Evolutionary conservation across 2,329 filamentous ascomycete species (phyloP), one percentile per base, ranked within the genome.

Genomic region (Mollisiaceae sp.): DNA sequence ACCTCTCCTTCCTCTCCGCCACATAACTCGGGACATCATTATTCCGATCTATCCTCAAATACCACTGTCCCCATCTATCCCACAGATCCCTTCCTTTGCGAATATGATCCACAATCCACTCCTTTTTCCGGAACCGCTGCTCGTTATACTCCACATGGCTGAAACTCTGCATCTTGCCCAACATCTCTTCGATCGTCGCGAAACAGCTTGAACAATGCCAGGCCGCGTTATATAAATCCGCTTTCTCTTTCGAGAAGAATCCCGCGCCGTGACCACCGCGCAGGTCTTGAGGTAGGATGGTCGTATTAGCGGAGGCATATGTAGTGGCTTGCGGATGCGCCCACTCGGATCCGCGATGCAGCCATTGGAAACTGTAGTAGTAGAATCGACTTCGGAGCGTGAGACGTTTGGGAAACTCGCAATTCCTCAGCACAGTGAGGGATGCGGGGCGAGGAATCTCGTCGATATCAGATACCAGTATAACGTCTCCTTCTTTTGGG

Each of bases 161-260:
- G 69, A 82, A 83, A 60, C 75, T 75, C 12, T 73, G 70, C 75
- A 81, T 78, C 72, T 81, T 82, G 14, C 72, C 74, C 38, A 76
- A 69, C 73, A 82, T 76, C 68, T 82, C 78, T 5, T 74, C 69
- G 50, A 54, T 54, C 5, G 75, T 81, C 8, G 74, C 68, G 65
- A 82, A 80, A 70, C 81, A 82, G 38, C 74, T 77, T 18, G 76
- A 79, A 71, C 81, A 83, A 67, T 82, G 80, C 81, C 81, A 83
- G 2, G 75, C 79, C 1, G 79, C 78, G 62, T 80, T 75, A 59
- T 71, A 76, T 9, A 82, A 60, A 43, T 78, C 72, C 4, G 72
- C 70, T 22, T 78, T 72, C 15, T 77, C 69, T 65, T 52, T 59
- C 2, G 66, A 39, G 59, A 63, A 38, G 47, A 65, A 58, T 22